phyloP scores from a whole-genome alignment of 805 yeast species.

The Ogataea paraovalis region DNA sequence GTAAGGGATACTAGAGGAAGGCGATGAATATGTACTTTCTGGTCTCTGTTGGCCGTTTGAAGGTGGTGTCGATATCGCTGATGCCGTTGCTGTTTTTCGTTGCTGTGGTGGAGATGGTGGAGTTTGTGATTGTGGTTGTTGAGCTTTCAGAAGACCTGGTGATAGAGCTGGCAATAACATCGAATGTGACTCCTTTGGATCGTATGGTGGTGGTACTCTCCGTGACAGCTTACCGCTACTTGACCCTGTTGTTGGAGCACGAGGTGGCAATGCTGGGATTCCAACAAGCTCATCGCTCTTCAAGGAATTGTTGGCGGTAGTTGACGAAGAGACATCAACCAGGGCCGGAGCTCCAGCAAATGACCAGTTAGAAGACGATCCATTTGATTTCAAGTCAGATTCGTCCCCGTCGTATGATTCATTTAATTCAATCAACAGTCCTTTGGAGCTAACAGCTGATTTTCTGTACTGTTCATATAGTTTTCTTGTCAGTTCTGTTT shows the following conservation, averaged over 20 bases:
- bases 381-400: conserved; percentile 4
- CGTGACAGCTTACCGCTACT: conserved; percentile 2
- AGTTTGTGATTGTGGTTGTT: conserved; percentile 4
- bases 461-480: conserved; percentile 57
- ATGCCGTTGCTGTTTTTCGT: neutral
- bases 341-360: conserved; percentile 21
- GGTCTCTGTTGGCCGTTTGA: too few relatives aligned
- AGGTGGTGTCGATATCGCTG: neutral
- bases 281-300: neutral
- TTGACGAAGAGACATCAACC: conserved; percentile 19
- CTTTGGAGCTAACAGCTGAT: conserved; percentile 13
- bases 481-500: conserved; percentile 49
- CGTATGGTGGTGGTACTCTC: conserved; percentile 22
- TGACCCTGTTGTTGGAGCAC: conserved; percentile 7
- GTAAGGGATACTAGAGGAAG: neutral
- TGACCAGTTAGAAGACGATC: conserved; percentile 18
- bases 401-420: conserved; percentile 21
- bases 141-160: conserved; percentile 10
- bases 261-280: conserved; percentile 9
- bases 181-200: conserved; percentile 16
- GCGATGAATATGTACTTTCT: too few relatives aligned
- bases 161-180: conserved; percentile 25
- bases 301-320: conserved; percentile 12
- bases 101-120: conserved; percentile 3
- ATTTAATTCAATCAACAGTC: conserved; percentile 28